Base-by-base conservation (phyloP, 1,139 yeast genomes). In the Kodamaea derodonti region DNA sequence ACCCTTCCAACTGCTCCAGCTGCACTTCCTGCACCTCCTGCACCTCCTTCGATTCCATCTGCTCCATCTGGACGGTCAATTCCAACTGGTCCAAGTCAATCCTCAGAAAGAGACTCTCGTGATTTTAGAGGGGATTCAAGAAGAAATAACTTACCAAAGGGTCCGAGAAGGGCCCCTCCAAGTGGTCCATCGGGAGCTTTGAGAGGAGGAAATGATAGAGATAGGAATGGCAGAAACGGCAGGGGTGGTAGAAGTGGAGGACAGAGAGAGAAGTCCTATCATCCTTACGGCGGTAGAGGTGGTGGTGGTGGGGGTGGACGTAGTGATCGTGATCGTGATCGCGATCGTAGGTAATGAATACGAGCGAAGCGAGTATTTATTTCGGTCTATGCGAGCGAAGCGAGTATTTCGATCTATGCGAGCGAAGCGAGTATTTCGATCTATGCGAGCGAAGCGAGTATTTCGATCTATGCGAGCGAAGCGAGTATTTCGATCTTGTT, bases 81-180 rank as follows among this genome's bases (percentile, higher is more conserved):
- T 9, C 27, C 33, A 10, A 10, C 23, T 18, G 30, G 30, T 13
- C 33, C 34, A 6, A 20, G 36, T 5, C 14, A 41, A 42, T 31
- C 49, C 49, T 8, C 51, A 48, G 34, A 46, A 56, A 29, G 62
- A 54, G 35, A 47, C 5, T 7, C 12, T 7, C 12, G 26, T 7
- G 28, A 25, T 14, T 25, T 25, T 17, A 25, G 28, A 25, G 28
- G 28, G 5, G 28, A 25, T 14, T 25, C 48, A 20, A 51, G 66
- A 45, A 59, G 62, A 45, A 57, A 56, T 40, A 58, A 61, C 37
- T 56, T 62, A 38, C 73, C 73, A 27, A 65, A 60, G 42, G 74
- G 74, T 16, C 72, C 73, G 27, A 62, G 67, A 52, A 56, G 71
- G 38, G 61, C 62, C 3, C 65, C 65, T 4, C 69, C 69, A 10